Base-by-base conservation (phyloP, 352 stramenopile species). In the Pythium sp. region DNA sequence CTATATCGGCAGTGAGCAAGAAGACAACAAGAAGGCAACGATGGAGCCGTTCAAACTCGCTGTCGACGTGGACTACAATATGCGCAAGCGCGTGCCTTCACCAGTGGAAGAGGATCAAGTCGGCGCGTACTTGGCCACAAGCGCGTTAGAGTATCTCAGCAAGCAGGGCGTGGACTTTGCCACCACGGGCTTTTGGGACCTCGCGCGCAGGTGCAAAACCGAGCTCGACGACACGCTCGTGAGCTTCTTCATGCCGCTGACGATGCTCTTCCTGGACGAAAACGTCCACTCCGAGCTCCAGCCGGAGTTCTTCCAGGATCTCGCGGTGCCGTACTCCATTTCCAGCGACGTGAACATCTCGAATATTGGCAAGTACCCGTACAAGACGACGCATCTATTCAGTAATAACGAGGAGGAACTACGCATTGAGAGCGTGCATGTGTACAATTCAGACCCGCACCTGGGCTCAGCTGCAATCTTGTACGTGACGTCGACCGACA, bases 1-100 rank as follows among this genome's bases (percentile, higher is more conserved):
- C 70, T 76, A 58, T 49, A 64, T 56, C 28, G 72, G 65, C 43
- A 36, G 32, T 36, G 6, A 36, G 32, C 32, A 36, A 36, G 32
- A 6, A 36, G 32, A 36, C 32, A 36, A 36, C 3, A 73, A 57
- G 2, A 58, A 72, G 0, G 0, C 67, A 68, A 30, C 28, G 54
- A 59, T 26, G 3, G 3, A 43, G 24, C 20, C 47, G n/a, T 55
- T 55, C 47, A 55, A 26, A 20, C 20, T 55, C 47, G 47, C 47
- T 18, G 47, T 22, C 2, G 54, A 41, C 24, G 24, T 59, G 3
- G 54, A 59, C 26, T 59, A 43, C 28, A 59, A 59, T 11, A 59
- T 59, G 54, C 54, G 54, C 54, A 28, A 59, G 54, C 54, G 54
- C 2, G 26, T 59, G 12, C 8, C 36, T 26, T 38, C 14, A 9